These are phyloP conservation scores for Groenewaldozyma auringiensis DNA, from an alignment of 1,139 yeast species.

Conservation along the genomic window DNA sequence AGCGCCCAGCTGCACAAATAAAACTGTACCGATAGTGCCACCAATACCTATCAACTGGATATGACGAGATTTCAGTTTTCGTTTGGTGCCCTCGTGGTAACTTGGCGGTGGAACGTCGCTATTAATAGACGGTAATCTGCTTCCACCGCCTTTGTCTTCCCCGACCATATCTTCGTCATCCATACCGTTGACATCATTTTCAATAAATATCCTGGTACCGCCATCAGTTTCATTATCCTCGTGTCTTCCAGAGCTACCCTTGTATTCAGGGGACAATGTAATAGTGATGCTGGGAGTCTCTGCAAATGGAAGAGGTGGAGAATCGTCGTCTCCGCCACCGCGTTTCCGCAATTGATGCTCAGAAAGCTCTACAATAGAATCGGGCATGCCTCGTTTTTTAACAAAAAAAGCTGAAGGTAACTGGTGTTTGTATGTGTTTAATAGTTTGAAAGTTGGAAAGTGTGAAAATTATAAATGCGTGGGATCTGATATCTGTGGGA, in stretches of 20 bases:
- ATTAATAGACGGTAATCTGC: background rate
- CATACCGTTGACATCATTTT: no score
- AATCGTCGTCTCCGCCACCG: background rate
- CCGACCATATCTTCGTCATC: background rate
- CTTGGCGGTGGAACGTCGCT: slow-evolving; percentile 13
- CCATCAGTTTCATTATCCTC: background rate
- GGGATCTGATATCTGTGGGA: no score
- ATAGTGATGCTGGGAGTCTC: background rate
- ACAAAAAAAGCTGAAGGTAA: background rate
- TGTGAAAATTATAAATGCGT: no score
- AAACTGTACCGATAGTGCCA: slow-evolving; percentile 79
- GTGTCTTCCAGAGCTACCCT: background rate
- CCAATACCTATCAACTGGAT: slow-evolving; percentile 76
- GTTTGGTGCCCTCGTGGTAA: slow-evolving; percentile 15
- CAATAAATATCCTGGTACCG: background rate
- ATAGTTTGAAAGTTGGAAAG: no score
- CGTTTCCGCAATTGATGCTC: slow-evolving; percentile 1
- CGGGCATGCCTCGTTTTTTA: no score
- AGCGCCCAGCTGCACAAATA: slow-evolving; percentile 66
- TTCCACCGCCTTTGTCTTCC: background rate
- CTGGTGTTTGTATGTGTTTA: no score
- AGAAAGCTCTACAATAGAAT: background rate
- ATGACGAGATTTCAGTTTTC: slow-evolving; percentile 28
- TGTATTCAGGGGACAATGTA: background rate
- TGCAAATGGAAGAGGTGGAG: background rate